These are phyloP conservation scores for Brassica rapa DNA, from an alignment of 345 rosid species.

Conservation along the genomic window DNA sequence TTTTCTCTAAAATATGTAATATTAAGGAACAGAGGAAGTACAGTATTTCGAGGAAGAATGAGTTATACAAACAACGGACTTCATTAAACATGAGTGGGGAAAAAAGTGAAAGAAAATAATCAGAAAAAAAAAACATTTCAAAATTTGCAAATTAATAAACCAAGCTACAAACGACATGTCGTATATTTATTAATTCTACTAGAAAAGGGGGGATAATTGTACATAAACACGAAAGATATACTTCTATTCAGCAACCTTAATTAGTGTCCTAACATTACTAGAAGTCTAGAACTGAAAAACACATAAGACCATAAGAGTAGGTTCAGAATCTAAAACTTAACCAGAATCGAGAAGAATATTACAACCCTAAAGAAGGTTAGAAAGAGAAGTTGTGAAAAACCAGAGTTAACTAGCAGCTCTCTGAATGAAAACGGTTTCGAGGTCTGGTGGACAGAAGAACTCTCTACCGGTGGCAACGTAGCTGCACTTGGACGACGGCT, in stretches of 20 bases:
- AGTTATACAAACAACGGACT: not conserved
- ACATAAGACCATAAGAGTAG: not conserved
- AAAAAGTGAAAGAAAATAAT: not conserved
- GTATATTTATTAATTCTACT: not conserved
- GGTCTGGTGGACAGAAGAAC: conserved; percentile 62
- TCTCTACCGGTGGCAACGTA: conserved; percentile 39
- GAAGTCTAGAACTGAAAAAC: not conserved
- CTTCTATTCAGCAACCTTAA: conserved; percentile 23
- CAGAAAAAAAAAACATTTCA: not conserved
- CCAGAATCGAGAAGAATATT: conserved; percentile 3
- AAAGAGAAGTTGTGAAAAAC: not conserved
- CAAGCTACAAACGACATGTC: not conserved
- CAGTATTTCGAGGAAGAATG: not conserved
- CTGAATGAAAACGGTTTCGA: conserved; percentile 56
- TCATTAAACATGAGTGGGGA: not conserved
- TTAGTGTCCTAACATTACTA: not conserved
- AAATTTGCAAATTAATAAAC: not conserved
- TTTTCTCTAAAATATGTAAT: no score
- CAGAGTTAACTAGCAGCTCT: conserved; percentile 35
- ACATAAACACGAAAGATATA: conserved; percentile 18
- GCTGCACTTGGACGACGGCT: conserved; percentile 47
- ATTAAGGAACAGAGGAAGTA: no score
- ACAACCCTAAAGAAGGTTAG: conserved; percentile 7
- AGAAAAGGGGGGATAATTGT: not conserved
- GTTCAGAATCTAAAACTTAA: not conserved